Percentiles rank a stretch among this genome's conserved stretches.
phyloP scores from a whole-genome alignment of 306 rosid genomes.

The Alnus rubra region DNA sequence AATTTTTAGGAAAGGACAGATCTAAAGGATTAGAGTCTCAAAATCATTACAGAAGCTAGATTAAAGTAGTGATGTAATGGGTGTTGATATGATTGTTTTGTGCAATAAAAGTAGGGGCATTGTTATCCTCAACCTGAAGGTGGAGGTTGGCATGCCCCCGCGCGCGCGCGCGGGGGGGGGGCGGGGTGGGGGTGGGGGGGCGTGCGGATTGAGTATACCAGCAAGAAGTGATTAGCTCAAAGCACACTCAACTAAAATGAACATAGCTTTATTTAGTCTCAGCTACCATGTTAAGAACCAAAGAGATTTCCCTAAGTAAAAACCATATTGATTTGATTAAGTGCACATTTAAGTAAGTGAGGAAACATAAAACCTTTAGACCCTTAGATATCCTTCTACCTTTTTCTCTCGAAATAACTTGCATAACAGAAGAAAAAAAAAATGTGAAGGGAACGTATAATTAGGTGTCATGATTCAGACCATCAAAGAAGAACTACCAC shows the following conservation, averaged over 20 bases:
- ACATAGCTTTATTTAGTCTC: neutral
- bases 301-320: neutral
- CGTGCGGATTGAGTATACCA: neutral
- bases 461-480: neutral
- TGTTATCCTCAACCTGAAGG: neutral
- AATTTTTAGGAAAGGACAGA: neutral
- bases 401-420: neutral
- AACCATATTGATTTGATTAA: neutral
- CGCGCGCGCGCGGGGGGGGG: too few species aligned
- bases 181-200: too few species aligned
- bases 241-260: neutral
- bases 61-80: too few species aligned
- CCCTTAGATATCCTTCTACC: neutral
- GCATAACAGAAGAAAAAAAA: neutral
- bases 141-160: neutral
- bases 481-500: neutral
- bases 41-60: neutral
- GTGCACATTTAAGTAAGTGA: neutral
- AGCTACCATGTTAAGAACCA: neutral
- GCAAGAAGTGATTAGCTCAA: neutral
- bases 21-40: neutral
- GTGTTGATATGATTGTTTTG: neutral
- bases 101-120: neutral
- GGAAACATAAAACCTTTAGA: neutral
- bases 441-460: neutral